Evolutionary conservation across 108 stramenopile genomes (phyloP), one percentile per base, ranked within the genome.

Genomic region (Schizochytrium sp.): DNA sequence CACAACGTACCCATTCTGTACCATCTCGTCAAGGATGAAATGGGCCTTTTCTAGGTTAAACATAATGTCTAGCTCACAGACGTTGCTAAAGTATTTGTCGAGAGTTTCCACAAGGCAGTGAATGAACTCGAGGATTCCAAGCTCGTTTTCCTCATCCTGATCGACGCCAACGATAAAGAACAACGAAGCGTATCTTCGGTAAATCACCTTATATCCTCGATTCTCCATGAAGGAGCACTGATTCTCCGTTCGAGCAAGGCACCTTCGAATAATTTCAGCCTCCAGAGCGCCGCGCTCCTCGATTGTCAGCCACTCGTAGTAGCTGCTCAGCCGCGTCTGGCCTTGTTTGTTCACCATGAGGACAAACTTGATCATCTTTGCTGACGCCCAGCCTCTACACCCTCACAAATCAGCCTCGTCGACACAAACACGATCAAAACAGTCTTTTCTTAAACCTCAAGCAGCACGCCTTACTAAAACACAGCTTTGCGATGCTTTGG

Each of bases 131-230:
- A 98, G 92, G 89, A 97, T 92, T 12, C 96, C 97, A 69, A 98
- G 92, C 93, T 98, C 98, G 92, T 98, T 98, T 91, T 97, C 90
- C 56, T 57, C 57, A 8, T 96, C 96, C 41, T 96, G 95, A 88
- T 96, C 96, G 13, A 95, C 96, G 41, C 97, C 97, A 41, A 98
- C 96, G 92, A 98, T 98, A 93, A 98, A 98, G 92, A 96, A 98
- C 4, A 97, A 93, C 88, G 95, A 96, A 45, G 97, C 97, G 89
- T 98, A 98, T 58, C 98, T 92, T 38, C 97, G 92, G 90, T 98
- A 98, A 61, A 97, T 95, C 4, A 97, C 96, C 90, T 97, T 97
- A 92, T 95, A 96, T 57, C 97, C 98, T 19, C 98, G 95, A 90
- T 97, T 97, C 91, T 98, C 97, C 50, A 97, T 88, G 92, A 98